Evolutionary conservation across 441 rosid species (phyloP), one percentile per base, ranked within the genome.

Genomic region (Isatis lusitanica): DNA sequence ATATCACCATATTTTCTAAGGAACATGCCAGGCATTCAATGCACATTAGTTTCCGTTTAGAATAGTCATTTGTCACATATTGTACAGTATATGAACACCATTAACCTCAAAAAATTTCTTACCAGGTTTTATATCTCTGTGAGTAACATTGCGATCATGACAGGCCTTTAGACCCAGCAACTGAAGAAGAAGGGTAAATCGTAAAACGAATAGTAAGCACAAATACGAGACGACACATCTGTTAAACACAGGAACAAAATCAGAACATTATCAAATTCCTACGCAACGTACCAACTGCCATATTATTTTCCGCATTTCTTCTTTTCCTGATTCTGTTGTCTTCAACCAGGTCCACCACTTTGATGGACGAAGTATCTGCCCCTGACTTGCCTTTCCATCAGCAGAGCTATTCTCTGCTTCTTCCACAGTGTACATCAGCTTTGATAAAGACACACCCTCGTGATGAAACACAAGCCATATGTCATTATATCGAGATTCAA

Each of bases 261-360:
- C 35, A 66, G 24, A 24, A 58, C 9, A 63, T 51, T 47, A 46
- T 63, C 50, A 71, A 7, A 66, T 64, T 65, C 33, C 18, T 33
- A 68, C 1, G 30, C 59, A 59, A 52, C 68, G 21, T 84, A 94
- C 98, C 96, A 92, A 78, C 71, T 94, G 98, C 89, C 88, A 82
- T 77, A 94, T 82, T 75, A 94, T 84, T 84, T 71, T 85, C 76
- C 91, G 80, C 95, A 95, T 91, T 85, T 95, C 97, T 78, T 89
- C 95, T 74, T 87, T 82, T 66, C 99, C 97, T 60, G 89, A 84
- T 70, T 89, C 82, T 63, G 96, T 91, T 57, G 93, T 95, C 85
- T 85, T 95, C 88, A 95, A 79, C 99, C 98, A 91, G 60, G 82
- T 89, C 99, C 99, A 95, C 98, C 97, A 95, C 81, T 89, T 87